Evolutionary conservation across 768 basidiomycete genomes (phyloP), one percentile per base, ranked within the genome.

Genomic region (Royoungia palumana): DNA sequence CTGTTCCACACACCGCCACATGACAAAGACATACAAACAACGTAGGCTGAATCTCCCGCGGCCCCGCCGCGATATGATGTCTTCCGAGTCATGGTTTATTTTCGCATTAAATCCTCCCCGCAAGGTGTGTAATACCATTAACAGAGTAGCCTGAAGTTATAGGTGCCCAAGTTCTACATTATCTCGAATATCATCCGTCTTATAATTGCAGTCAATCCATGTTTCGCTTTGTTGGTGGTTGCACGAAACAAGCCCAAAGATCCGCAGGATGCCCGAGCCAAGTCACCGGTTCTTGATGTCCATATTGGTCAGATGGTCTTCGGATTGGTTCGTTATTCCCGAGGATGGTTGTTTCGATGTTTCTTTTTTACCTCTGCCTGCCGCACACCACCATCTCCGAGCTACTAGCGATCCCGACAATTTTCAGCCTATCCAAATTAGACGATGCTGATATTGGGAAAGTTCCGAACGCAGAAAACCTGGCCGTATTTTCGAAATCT

Each of bases 281-380:
- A 57, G 63, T 37, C 34, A 49, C 20, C 32, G 42, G 20, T 50
- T 69, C 11, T 56, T 64, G 9, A 41, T 49, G 1, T n/a, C n/a
- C n/a, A 28, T 62, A 67, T 25, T 53, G 54, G 21, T 48, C 40
- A 7, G 49, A 57, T 7, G 69, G 68, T 5, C 55, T 67, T 28
- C 59, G 47, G 30, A 67, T 70, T 6, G 68, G 70, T 55, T 71
- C 20, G 42, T 71, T 14, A 59, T 47, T n/a, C 46, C 62, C 2
- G 56, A 56, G n/a, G 53, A 57, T 35, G 69, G 69, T 22, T 65
- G 49, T 11, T 28, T 28, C 11, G 8, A 12, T 6, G 28, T 28
- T 10, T 9, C 20, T 58, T 69, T 1, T 70, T 71, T 54, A 70
- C 67, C 39, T 72, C 2, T 67, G 62, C 30, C 54, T 67, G 12